Conservation (phyloP, 805 yeast genomes). For the Wickerhamiella cacticola region DNA sequence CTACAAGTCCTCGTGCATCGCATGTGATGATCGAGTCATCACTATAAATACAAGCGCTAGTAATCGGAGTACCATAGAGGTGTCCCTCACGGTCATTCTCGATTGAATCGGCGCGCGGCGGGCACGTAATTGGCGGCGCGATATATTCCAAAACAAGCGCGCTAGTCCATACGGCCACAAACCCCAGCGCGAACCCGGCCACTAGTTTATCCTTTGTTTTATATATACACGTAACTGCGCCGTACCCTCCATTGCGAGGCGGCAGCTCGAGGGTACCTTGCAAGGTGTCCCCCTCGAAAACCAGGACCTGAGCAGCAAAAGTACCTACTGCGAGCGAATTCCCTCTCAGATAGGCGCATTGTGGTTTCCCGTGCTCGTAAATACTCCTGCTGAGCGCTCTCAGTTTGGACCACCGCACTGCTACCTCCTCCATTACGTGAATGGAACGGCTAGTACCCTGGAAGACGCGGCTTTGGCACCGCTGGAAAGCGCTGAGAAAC, state of each 20-base stretch:
- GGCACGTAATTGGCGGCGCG: constrained; percentile 24
- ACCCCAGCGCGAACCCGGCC: constrained; percentile 58
- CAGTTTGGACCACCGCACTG: neutral
- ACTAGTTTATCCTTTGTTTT: constrained; percentile 58
- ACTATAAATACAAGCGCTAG: constrained; percentile 37
- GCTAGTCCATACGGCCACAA: constrained; percentile 48
- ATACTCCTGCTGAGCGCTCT: neutral
- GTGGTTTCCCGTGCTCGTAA: neutral
- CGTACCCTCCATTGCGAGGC: constrained; percentile 25
- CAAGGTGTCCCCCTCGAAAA: constrained; percentile 56
- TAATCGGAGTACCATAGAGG: constrained; percentile 30
- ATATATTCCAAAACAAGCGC: constrained; percentile 27
- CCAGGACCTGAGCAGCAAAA: constrained; percentile 45
- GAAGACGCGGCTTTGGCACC: constrained; percentile 26
- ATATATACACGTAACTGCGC: constrained; percentile 43
- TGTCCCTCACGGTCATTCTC: constrained; percentile 30
- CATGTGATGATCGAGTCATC: constrained; percentile 39
- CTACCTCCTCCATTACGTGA: neutral
- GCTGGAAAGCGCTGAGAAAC: constrained; percentile 48
- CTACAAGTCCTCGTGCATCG: constrained; percentile 45
- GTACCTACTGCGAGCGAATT: constrained; percentile 50
- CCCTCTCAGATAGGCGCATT: neutral
- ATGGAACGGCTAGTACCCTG: constrained; percentile 14
- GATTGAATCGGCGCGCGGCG: constrained; percentile 12
- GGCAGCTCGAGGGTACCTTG: constrained; percentile 34